A percentile compares a stretch with the other conserved stretches of the same genome.
Evolutionary conservation across 805 yeast genomes (phyloP).

Genomic region (Candida loeiensis): DNA sequence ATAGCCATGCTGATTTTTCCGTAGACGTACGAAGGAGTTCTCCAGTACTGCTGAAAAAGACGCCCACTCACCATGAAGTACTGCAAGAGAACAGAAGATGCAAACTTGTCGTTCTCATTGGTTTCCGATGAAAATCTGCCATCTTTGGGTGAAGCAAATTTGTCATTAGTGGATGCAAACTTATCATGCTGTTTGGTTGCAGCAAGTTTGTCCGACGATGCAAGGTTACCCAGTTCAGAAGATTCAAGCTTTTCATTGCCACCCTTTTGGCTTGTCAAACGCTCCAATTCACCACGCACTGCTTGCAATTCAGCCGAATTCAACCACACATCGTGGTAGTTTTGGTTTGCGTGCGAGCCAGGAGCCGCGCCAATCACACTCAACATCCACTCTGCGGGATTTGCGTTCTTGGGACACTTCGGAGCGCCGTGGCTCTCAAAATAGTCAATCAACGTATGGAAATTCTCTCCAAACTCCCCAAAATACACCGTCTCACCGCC

Average conservation of each 20-base stretch:
- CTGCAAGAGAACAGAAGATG: slow-evolving; percentile 10
- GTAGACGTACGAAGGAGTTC: slow-evolving; percentile 24
- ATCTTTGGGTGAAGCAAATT: too few species aligned
- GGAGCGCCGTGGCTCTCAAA: slow-evolving; percentile 66
- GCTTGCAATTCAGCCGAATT: slow-evolving; percentile 18
- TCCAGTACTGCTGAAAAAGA: slow-evolving; percentile 25
- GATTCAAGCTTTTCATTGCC: neutral
- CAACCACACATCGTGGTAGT: slow-evolving; percentile 24
- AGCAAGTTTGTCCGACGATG: too few species aligned
- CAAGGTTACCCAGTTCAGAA: neutral
- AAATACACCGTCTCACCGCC: slow-evolving; percentile 77
- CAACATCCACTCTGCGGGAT: slow-evolving; percentile 56
- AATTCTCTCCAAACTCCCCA: slow-evolving; percentile 66
- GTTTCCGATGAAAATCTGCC: too few species aligned
- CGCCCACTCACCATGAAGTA: slow-evolving; percentile 12
- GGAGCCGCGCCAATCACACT: slow-evolving; percentile 30
- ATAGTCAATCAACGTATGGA: slow-evolving; percentile 55
- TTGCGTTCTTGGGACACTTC: slow-evolving; percentile 64
- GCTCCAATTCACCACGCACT: slow-evolving; percentile 15
- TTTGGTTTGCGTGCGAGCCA: slow-evolving; percentile 24
- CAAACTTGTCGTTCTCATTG: slow-evolving; percentile 7
- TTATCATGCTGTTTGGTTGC: too few species aligned
- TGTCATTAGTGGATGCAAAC: too few species aligned
- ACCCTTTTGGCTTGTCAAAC: slow-evolving; percentile 12
- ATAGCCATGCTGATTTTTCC: slow-evolving; percentile 14